Conservation (phyloP, 495 filamentous ascomycete species). For the Neurospora terricola region DNA sequence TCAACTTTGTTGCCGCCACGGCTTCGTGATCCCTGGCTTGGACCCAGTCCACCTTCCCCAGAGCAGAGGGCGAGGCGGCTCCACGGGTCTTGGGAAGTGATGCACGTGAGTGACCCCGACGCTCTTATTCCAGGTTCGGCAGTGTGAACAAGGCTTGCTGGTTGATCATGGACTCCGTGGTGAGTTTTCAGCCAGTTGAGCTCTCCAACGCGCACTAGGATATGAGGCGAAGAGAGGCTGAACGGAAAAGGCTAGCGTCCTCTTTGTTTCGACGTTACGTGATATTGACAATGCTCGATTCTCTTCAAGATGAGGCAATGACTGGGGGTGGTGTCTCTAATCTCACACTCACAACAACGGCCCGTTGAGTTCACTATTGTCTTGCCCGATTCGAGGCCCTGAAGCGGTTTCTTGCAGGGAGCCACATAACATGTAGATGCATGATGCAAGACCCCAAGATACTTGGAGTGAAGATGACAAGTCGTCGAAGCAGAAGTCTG, state of each 20-base stretch:
- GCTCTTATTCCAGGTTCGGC: not conserved
- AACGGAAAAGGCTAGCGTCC: not conserved
- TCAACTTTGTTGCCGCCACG: not conserved
- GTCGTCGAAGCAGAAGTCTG: not conserved
- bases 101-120: not conserved
- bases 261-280: not conserved
- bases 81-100: not conserved
- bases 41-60: not conserved
- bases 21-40: not conserved
- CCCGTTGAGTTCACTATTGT: not conserved
- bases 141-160: not conserved
- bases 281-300: not conserved
- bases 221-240: not conserved
- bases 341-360: not conserved
- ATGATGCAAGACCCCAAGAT: not conserved
- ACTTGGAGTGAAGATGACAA: not conserved
- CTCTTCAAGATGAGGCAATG: not conserved
- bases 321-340: not conserved
- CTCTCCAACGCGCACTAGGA: not conserved
- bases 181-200: not conserved
- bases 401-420: not conserved
- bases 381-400: not conserved
- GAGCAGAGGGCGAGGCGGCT: not conserved
- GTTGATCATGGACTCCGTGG: not conserved
- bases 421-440: not conserved